A percentile compares a stretch with the other conserved stretches of the same genome.
These are phyloP conservation scores for Microstegium vimineum DNA, from an alignment of 176 grass and related monocot genomes.

Conservation along the genomic window DNA sequence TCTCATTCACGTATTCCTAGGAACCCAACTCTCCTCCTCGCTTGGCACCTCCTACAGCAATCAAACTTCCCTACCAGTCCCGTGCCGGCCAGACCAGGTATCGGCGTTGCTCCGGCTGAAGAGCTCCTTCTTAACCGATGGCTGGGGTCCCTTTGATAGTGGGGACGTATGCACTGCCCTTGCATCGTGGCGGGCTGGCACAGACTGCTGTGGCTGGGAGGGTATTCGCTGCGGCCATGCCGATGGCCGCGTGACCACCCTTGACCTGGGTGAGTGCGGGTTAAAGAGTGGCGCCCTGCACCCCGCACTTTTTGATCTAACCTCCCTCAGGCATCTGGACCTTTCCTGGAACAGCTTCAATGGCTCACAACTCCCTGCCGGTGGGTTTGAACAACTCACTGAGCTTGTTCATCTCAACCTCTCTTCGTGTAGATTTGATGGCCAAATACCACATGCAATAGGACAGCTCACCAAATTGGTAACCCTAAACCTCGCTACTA, in stretches of 20 bases:
- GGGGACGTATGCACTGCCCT: background rate
- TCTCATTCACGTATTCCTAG: background rate
- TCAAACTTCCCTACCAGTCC: too few relatives aligned
- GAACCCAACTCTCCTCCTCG: background rate
- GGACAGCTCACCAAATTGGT: background rate
- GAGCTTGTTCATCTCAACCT: background rate
- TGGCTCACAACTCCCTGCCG: background rate
- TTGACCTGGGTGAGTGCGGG: background rate
- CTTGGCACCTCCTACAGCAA: too few relatives aligned
- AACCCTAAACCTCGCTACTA: background rate
- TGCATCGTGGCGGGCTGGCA: background rate
- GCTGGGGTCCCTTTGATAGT: background rate
- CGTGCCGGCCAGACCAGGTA: background rate
- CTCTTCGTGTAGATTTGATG: background rate
- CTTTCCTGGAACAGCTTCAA: background rate
- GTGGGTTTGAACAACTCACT: background rate
- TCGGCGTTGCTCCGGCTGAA: slow-evolving; percentile 31
- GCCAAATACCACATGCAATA: background rate
- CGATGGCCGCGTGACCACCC: background rate
- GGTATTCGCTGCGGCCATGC: too few relatives aligned
- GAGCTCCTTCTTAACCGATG: slow-evolving; percentile 24
- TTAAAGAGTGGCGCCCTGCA: background rate
- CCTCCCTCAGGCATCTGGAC: background rate
- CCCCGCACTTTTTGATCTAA: background rate
- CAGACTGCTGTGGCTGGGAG: background rate